phyloP scores from a whole-genome alignment of 345 rosid genomes.

The Gossypioides kirkii region DNA sequence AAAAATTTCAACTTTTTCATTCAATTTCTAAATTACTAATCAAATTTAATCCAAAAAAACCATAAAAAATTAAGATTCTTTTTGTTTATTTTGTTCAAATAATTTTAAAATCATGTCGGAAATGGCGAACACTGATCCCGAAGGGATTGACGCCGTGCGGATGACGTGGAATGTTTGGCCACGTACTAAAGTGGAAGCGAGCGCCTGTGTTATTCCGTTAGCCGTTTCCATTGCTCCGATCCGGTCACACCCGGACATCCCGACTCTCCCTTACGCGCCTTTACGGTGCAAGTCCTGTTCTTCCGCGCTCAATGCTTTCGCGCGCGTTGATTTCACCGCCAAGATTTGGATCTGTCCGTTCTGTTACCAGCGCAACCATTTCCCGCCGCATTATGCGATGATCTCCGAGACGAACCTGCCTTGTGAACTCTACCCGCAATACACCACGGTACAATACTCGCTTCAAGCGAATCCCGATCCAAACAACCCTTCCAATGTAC shows the following conservation, averaged over 20 bases:
- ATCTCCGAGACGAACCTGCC: slow-evolving; percentile 89
- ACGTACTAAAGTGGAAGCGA: slow-evolving; percentile 89
- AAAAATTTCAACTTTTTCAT: not conserved
- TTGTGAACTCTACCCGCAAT: slow-evolving; percentile 86
- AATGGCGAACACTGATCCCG: slow-evolving; percentile 78
- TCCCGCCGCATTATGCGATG: slow-evolving; percentile 69
- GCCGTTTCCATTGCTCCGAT: slow-evolving; percentile 86
- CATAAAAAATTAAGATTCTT: not conserved
- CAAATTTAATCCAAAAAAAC: not conserved
- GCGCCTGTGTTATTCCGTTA: slow-evolving; percentile 94
- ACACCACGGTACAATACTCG: slow-evolving; percentile 70
- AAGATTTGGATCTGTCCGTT: slow-evolving; percentile 99
- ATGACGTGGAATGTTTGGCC: slow-evolving; percentile 99
- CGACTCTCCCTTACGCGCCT: slow-evolving; percentile 77
- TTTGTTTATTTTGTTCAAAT: not conserved
- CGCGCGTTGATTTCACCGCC: slow-evolving; percentile 75
- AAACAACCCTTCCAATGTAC: slow-evolving; percentile 19
- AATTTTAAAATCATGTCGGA: slow-evolving; percentile 50
- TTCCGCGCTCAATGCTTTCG: slow-evolving; percentile 58
- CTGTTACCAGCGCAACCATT: slow-evolving; percentile 73
- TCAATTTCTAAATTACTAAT: not conserved
- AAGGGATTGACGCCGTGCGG: slow-evolving; percentile 92
- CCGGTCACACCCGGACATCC: slow-evolving; percentile 72
- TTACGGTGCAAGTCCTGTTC: slow-evolving; percentile 70
- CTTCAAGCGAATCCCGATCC: slow-evolving; percentile 42